Base-by-base conservation (phyloP, 345 rosid species). In the Pseudoturritis turrita region DNA sequence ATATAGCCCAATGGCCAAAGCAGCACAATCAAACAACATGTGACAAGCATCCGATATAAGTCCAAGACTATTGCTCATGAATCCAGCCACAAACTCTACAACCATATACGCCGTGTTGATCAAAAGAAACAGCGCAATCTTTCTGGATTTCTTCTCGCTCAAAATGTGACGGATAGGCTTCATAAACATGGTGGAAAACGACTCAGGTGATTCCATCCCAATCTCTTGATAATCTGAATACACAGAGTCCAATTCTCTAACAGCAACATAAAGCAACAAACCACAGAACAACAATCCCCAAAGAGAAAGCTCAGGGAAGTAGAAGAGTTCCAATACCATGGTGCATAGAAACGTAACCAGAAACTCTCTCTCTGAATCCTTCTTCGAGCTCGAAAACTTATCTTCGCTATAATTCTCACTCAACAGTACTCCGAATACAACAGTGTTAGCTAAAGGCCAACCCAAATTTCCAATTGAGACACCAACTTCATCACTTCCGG, bases 1-100 rank as follows among this genome's bases (percentile, higher is more conserved):
- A 69, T 94, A 91, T 3, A 94, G 70, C 52, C 97, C 98, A 71
- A 94, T 88, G 0, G 96, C 97, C 80, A 94, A 76, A 55, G 98
- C 98, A 74, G 97, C 97, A 81, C 98, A 94, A 77, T 94, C 98
- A 82, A 94, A 94, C 92, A 94, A 70, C 98, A 94, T 94, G 49
- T 94, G 97, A 68, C 97, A 94, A 14, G 98, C 97, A 69, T 94
- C 97, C 0, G 98, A 94, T 77, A 94, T 89, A 81, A 94, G 75
- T 41, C 98, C 98, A 74, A 94, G 92, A 84, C 97, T 94, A 56
- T 94, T 94, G 80, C 96, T 88, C 98, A 94, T 89, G 72, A 94
- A 91, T 33, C 98, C 97, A 49, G 85, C 92, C 65, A 83, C 85
- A 81, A 94, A 94, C 77, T 94, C 98, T 25, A 94, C 92, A 57